phyloP scores from a whole-genome alignment of 768 basidiomycete species.

The Filobasidium wieringae region DNA sequence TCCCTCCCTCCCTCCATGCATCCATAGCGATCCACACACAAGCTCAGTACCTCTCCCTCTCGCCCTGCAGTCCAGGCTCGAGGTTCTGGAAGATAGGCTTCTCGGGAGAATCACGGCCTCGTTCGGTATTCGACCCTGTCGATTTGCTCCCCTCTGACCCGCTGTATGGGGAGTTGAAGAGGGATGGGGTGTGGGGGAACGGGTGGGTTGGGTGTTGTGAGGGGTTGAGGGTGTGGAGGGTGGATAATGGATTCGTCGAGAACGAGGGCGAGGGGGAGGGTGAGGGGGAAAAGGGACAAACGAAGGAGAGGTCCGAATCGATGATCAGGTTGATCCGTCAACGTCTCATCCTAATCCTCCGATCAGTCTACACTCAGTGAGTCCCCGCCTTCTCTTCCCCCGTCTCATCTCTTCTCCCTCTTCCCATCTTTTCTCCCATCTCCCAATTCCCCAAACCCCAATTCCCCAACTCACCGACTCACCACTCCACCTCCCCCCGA shows the following conservation, averaged over 20 bases:
- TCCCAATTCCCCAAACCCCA: not conserved
- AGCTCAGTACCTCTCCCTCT: not conserved
- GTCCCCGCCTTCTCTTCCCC: slow-evolving; percentile 5
- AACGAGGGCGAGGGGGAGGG: slow-evolving; percentile 42
- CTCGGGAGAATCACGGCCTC: slow-evolving; percentile 82
- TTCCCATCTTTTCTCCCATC: not conserved
- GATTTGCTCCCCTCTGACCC: too few species aligned
- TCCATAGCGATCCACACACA: not conserved
- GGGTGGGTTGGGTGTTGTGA: slow-evolving; percentile 21
- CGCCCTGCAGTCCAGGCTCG: slow-evolving; percentile 53
- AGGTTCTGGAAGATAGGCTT: slow-evolving; percentile 95
- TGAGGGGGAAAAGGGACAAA: slow-evolving; percentile 46
- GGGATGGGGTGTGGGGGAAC: not conserved
- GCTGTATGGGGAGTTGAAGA: too few species aligned
- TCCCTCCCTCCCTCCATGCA: not conserved
- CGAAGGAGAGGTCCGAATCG: slow-evolving; percentile 63
- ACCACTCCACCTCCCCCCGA: not conserved
- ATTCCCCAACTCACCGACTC: not conserved
- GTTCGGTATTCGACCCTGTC: slow-evolving; percentile 62
- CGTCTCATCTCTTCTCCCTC: not conserved
- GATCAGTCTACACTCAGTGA: slow-evolving; percentile 76
- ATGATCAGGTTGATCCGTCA: slow-evolving; percentile 61
- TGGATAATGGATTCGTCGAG: slow-evolving; percentile 3
- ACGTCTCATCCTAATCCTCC: slow-evolving; percentile 54
- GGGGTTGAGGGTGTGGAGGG: slow-evolving; percentile 7